Conservation (phyloP, 768 basidiomycete genomes). For the Sistotremastrum suecicum region DNA sequence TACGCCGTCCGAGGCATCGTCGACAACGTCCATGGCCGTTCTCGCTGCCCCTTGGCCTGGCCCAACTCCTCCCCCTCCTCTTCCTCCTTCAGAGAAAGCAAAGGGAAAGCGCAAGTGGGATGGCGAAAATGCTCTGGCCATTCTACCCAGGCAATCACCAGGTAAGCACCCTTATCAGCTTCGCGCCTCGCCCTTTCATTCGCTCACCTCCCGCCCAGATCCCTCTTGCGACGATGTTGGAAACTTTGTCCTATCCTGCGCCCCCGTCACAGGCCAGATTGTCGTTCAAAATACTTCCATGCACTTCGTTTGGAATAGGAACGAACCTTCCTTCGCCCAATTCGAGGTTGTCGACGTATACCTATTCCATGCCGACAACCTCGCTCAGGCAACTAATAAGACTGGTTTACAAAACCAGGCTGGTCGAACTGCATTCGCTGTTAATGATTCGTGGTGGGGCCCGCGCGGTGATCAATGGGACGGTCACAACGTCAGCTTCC, state of each 20-base stretch:
- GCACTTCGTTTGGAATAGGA: constrained; percentile 57
- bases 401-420: constrained; percentile 26
- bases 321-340: constrained; percentile 7
- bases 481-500: constrained; percentile 42
- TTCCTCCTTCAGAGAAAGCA: too few species aligned
- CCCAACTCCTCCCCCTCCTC: too few species aligned
- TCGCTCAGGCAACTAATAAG: constrained; percentile 32
- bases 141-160: too few species aligned
- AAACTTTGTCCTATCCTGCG: constrained; percentile 70
- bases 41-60: too few species aligned
- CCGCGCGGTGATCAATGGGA: constrained; percentile 26
- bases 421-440: constrained; percentile 36
- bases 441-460: constrained; percentile 71
- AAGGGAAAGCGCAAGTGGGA: too few species aligned
- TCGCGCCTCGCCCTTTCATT: background rate
- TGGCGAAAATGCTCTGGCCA: too few species aligned
- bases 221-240: constrained; percentile 37
- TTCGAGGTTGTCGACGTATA: constrained; percentile 50
- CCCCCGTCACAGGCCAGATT: constrained; percentile 37
- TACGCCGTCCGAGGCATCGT: too few species aligned
- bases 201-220: background rate
- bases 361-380: constrained; percentile 63
- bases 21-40: too few species aligned
- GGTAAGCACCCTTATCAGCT: too few species aligned
- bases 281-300: constrained; percentile 66